These are phyloP conservation scores for Biscutella laevigata DNA, from an alignment of 441 rosid species.

Conservation along the genomic window DNA sequence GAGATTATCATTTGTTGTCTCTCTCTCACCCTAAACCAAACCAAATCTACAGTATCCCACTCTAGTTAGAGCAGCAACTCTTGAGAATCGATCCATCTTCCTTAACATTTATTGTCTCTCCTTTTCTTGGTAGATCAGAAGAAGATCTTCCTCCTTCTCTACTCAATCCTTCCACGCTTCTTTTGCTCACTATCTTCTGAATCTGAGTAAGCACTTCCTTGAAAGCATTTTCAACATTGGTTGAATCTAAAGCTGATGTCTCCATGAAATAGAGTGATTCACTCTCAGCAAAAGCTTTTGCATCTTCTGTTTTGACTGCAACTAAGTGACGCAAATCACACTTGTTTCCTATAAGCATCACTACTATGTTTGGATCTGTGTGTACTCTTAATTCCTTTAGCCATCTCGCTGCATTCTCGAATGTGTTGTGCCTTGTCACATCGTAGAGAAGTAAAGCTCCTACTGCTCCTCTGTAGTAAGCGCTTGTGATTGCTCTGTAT, in stretches of 20 bases:
- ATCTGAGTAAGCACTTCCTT: slow-evolving; percentile 30
- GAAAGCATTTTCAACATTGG: slow-evolving; percentile 32
- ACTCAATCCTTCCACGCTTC: slow-evolving; percentile 25
- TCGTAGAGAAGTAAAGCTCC: slow-evolving; percentile 35
- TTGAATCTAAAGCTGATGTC: slow-evolving; percentile 33
- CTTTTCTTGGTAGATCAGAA: slow-evolving; percentile 23
- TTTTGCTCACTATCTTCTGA: slow-evolving; percentile 28
- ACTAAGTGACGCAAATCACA: slow-evolving; percentile 31
- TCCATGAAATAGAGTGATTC: slow-evolving; percentile 36
- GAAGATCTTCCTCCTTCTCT: slow-evolving; percentile 19
- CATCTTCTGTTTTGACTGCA: slow-evolving; percentile 30
- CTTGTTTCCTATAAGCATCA: slow-evolving; percentile 37
- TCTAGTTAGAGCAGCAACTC: slow-evolving; percentile 37
- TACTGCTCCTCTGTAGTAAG: slow-evolving; percentile 35
- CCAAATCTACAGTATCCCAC: slow-evolving; percentile 16
- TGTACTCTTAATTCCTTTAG: slow-evolving; percentile 28
- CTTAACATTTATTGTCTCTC: slow-evolving; percentile 34
- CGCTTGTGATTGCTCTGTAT: slow-evolving; percentile 37
- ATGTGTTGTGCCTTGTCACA: slow-evolving; percentile 31
- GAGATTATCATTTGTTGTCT: neutral
- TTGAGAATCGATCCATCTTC: slow-evolving; percentile 28
- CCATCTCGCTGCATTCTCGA: slow-evolving; percentile 36
- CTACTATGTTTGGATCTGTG: slow-evolving; percentile 33
- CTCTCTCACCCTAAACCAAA: neutral
- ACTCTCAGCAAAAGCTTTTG: slow-evolving; percentile 33